phyloP scores from a whole-genome alignment of 179 eudicot genomes.

The Nepenthes alata region DNA sequence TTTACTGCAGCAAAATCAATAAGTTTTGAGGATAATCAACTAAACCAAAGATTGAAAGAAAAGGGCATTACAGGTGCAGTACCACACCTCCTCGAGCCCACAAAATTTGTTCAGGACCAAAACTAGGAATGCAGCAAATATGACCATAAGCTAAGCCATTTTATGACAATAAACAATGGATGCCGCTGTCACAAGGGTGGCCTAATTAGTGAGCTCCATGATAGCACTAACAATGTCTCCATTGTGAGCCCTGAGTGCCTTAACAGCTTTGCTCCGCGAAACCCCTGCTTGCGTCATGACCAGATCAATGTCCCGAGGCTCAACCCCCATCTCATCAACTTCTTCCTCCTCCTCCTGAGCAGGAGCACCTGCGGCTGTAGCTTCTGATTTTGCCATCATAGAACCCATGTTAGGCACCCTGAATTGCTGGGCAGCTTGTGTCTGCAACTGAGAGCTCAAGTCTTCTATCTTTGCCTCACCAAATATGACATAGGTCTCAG shows the following conservation, averaged over 20 bases:
- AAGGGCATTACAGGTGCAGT: slow-evolving; percentile 7
- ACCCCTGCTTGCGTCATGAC: slow-evolving; percentile 92
- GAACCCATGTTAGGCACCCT: slow-evolving; percentile 65
- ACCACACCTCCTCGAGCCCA: slow-evolving; percentile 11
- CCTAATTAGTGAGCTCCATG: slow-evolving; percentile 70
- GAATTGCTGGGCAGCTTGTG: slow-evolving; percentile 85
- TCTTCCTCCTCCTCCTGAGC: slow-evolving; percentile 72
- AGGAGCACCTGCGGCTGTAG: slow-evolving; percentile 26
- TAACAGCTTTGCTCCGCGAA: slow-evolving; percentile 59
- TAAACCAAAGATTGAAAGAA: background rate
- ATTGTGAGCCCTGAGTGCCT: slow-evolving; percentile 53
- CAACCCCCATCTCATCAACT: slow-evolving; percentile 67
- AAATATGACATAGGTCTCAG: slow-evolving; percentile 74
- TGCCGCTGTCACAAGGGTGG: background rate
- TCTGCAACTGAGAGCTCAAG: slow-evolving; percentile 82
- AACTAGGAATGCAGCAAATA: background rate
- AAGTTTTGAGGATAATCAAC: background rate
- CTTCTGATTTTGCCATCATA: slow-evolving; percentile 46
- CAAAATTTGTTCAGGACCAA: slow-evolving; percentile 5
- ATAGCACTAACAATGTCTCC: slow-evolving; percentile 85
- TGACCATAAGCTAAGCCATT: slow-evolving; percentile 3
- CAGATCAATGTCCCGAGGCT: slow-evolving; percentile 69
- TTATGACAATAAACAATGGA: background rate
- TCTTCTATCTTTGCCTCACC: slow-evolving; percentile 91
- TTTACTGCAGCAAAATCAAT: too few species aligned